Conservation (phyloP, 2,329 filamentous ascomycete species). For the Scedosporium apiospermum region DNA sequence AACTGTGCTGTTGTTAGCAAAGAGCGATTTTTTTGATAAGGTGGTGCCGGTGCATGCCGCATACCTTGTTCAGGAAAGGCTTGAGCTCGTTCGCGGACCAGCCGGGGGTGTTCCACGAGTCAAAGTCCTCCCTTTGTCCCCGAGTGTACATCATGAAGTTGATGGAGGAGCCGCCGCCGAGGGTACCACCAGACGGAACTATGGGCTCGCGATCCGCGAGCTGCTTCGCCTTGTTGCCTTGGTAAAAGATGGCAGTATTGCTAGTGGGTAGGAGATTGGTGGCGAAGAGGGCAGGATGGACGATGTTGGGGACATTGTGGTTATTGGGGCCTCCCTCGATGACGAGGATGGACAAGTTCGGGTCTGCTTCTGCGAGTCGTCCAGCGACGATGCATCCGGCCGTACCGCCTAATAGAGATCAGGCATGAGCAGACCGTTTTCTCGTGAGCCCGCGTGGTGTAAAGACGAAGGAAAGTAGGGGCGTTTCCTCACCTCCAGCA, state of each 20-base stretch:
- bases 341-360: slow-evolving; percentile 17
- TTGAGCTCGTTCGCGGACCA: slow-evolving; percentile 22
- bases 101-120: slow-evolving; percentile 23
- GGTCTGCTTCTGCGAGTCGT: slow-evolving; percentile 16
- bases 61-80: slow-evolving; percentile 22
- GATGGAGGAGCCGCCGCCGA: slow-evolving; percentile 23
- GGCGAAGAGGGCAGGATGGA: slow-evolving; percentile 15
- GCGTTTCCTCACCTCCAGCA: slow-evolving; percentile 28
- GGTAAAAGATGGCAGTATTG: slow-evolving; percentile 15
- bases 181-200: slow-evolving; percentile 16
- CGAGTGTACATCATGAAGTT: slow-evolving; percentile 23
- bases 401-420: slow-evolving; percentile 15
- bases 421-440: background rate
- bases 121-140: slow-evolving; percentile 21
- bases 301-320: slow-evolving; percentile 14
- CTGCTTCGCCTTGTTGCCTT: slow-evolving; percentile 13
- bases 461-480: background rate
- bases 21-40: slow-evolving; percentile 12
- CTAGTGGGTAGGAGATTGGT: slow-evolving; percentile 13
- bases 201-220: slow-evolving; percentile 15
- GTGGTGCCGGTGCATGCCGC: rapidly evolving
- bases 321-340: slow-evolving; percentile 19
- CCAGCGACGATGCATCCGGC: slow-evolving; percentile 17
- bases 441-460: background rate
- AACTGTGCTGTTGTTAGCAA: slow-evolving; percentile 19